phyloP scores from a whole-genome alignment of 176 grass and related monocot genomes.

The Leersia perrieri region DNA sequence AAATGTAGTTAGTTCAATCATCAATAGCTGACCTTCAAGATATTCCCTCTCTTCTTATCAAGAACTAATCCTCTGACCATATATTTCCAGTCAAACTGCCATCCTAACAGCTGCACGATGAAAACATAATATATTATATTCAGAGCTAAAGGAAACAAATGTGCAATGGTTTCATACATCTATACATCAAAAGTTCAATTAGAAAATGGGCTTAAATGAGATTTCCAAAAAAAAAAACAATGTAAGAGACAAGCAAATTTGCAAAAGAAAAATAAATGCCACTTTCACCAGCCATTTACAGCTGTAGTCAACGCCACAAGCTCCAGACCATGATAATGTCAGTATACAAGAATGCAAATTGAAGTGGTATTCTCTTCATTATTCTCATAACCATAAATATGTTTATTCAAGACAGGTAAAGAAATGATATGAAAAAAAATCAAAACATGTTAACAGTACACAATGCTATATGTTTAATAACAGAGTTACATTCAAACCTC shows the following conservation, averaged over 20 bases:
- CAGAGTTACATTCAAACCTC: neutral
- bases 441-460: neutral
- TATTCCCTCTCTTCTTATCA: slow-evolving; percentile 99
- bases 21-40: slow-evolving; percentile 71
- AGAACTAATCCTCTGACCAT: slow-evolving; percentile 98
- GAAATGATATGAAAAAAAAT: neutral
- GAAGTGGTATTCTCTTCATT: neutral
- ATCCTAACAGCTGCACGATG: slow-evolving; percentile 70
- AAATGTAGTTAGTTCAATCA: neutral
- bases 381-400: neutral
- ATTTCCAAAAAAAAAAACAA: neutral
- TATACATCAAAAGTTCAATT: slow-evolving; percentile 1
- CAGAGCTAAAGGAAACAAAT: slow-evolving; percentile 24
- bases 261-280: neutral
- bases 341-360: neutral
- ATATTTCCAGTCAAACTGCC: slow-evolving; percentile 98
- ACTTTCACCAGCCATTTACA: neutral
- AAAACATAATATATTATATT: slow-evolving; percentile 32
- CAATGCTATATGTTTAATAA: neutral
- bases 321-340: neutral
- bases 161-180: neutral
- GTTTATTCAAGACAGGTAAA: neutral
- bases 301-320: neutral
- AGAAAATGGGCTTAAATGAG: slow-evolving; percentile 15
- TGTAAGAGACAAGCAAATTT: neutral